A percentile compares a stretch with the other conserved stretches of the same genome.
phyloP scores from a whole-genome alignment of 2,329 filamentous ascomycete species.

The Cladosporium velox region DNA sequence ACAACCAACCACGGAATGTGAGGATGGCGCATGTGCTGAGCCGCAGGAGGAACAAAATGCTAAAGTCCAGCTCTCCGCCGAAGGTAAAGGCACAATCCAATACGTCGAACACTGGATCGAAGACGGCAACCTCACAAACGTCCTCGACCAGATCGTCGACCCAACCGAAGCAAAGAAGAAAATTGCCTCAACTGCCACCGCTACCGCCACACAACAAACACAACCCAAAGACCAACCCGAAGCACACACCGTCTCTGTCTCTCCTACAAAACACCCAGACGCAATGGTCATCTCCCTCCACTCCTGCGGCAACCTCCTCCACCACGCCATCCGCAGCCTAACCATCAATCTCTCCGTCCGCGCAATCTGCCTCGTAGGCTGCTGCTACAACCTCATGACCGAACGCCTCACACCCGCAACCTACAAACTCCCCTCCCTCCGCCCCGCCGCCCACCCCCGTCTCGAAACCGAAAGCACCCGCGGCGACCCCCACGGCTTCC shows the following conservation, averaged over 20 bases:
- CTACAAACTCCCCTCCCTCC: constrained; percentile 77
- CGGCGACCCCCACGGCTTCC: constrained; percentile 88
- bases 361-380: constrained; percentile 94
- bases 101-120: constrained; percentile 76
- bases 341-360: constrained; percentile 79
- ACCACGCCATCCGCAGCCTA: constrained; percentile 87
- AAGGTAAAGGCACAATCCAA: constrained; percentile 70
- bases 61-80: constrained; percentile 54
- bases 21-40: constrained; percentile 5
- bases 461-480: constrained; percentile 57
- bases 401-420: constrained; percentile 85
- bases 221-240: constrained; percentile 28
- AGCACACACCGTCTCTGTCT: constrained; percentile 21
- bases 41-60: constrained; percentile 7
- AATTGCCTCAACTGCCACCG: constrained; percentile 10
- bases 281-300: constrained; percentile 94
- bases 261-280: constrained; percentile 24
- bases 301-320: constrained; percentile 95
- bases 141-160: constrained; percentile 56
- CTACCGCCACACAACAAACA: constrained; percentile 3
- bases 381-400: constrained; percentile 95
- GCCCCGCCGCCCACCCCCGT: constrained; percentile 68
- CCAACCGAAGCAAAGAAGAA: constrained; percentile 21
- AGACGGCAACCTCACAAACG: constrained; percentile 69
- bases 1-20: constrained; percentile 13